These are phyloP conservation scores for Polyrhizophydium stewartii DNA, from an alignment of 371 early-diverging fungal genomes.

Conservation along the genomic window DNA sequence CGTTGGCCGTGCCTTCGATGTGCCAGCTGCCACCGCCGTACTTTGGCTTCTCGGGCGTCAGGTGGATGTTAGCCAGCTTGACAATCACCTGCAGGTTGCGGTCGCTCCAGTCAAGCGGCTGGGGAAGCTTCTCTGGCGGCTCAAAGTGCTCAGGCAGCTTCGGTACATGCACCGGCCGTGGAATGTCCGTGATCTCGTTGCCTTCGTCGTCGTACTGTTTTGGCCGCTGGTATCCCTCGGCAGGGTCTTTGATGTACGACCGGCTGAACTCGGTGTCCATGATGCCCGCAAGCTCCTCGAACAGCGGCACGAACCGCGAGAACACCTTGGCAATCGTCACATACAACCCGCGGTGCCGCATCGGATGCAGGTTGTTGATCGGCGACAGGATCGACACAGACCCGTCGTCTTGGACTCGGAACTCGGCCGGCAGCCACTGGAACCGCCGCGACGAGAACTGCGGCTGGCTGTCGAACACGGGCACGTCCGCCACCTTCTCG, in stretches of 20 bases:
- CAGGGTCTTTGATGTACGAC: too few species aligned
- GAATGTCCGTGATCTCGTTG: too few species aligned
- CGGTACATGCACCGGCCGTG: neutral
- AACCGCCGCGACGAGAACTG: neutral
- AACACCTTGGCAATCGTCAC: slow-evolving; percentile 6
- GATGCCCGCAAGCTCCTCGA: too few species aligned
- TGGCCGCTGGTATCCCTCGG: too few species aligned
- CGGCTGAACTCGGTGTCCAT: too few species aligned
- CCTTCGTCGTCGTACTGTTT: too few species aligned
- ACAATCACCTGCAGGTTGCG: slow-evolving; percentile 57
- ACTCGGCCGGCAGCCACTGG: slow-evolving; percentile 27
- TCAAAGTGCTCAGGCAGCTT: neutral
- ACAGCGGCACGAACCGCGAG: slow-evolving; percentile 21
- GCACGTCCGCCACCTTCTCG: too few species aligned
- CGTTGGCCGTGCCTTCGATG: slow-evolving; percentile 63
- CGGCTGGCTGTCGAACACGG: too few species aligned
- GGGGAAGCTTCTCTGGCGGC: neutral
- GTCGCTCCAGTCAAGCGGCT: slow-evolving; percentile 6
- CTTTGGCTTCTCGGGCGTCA: slow-evolving; percentile 53
- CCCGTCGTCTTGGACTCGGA: slow-evolving; percentile 11
- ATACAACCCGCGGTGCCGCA: slow-evolving; percentile 6
- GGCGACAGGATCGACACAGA: slow-evolving; percentile 11
- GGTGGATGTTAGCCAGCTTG: slow-evolving; percentile 54
- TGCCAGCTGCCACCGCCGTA: slow-evolving; percentile 61
- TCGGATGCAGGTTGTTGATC: slow-evolving; percentile 34